Evolutionary conservation across 1,284 basidiomycete genomes (phyloP).

Genomic region (Bondarzewia mesenterica): DNA sequence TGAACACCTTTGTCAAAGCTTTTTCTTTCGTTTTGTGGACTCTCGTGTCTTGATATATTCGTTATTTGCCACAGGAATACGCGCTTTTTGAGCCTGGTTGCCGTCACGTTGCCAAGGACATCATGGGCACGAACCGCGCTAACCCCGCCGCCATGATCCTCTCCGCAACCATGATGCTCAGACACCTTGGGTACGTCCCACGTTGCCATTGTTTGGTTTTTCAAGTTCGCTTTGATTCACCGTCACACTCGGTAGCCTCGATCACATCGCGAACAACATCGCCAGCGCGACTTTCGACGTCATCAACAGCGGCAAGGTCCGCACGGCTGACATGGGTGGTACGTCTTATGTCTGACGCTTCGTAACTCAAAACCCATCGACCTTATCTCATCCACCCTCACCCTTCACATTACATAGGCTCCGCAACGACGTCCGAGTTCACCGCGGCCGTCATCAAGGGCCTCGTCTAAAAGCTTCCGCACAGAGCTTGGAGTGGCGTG

Average conservation of each 20-base stretch:
- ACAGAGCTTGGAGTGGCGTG: not conserved
- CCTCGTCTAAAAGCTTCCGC: conserved; percentile 25
- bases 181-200: conserved; percentile 95
- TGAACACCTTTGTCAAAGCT: not conserved
- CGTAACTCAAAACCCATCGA: not conserved
- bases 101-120: conserved; percentile 96
- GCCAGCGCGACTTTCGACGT: conserved; percentile 91
- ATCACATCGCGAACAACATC: conserved; percentile 92
- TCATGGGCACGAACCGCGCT: conserved; percentile 96
- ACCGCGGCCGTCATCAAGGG: conserved; percentile 83
- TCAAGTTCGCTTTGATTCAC: conserved; percentile 6
- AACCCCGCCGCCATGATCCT: conserved; percentile 99
- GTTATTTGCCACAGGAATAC: conserved; percentile 60
- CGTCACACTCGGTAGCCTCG: conserved; percentile 52
- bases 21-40: conserved; percentile 5
- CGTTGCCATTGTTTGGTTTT: too few relatives aligned
- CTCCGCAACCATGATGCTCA: conserved; percentile 96
- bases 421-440: conserved; percentile 87
- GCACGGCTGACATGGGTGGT: conserved; percentile 96
- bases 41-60: not conserved
- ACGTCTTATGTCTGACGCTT: conserved; percentile 23
- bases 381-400: conserved; percentile 1
- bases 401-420: conserved; percentile 37
- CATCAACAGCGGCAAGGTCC: conserved; percentile 83
- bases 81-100: conserved; percentile 99